These are phyloP conservation scores for Salvia hispanica DNA, from an alignment of 257 asterid genomes.

Conservation along the genomic window DNA sequence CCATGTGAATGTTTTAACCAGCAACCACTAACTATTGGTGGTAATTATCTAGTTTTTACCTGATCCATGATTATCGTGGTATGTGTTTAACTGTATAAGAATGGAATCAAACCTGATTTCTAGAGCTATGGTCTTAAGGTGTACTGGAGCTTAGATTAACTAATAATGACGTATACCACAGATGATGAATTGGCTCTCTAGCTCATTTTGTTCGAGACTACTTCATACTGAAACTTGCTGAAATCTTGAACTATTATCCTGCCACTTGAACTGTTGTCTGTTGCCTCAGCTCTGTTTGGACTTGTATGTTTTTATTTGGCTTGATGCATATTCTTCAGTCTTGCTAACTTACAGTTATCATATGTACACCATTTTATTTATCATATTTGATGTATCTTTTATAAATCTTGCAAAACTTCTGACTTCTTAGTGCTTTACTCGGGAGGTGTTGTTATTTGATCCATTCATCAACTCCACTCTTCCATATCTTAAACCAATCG, in stretches of 20 bases:
- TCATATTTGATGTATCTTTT: conserved; percentile 8
- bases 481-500: conserved; percentile 16
- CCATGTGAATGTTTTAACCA: conserved; percentile 3
- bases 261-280: conserved; percentile 14
- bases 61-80: not conserved
- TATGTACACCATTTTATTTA: conserved; percentile 9
- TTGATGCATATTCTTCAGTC: conserved; percentile 18
- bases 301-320: conserved; percentile 1
- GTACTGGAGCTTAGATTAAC: conserved; percentile 21
- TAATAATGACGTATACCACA: not conserved
- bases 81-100: not conserved
- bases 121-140: conserved; percentile 8
- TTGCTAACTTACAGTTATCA: conserved; percentile 20
- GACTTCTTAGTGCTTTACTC: conserved; percentile 18
- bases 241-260: conserved; percentile 21
- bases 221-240: conserved; percentile 13
- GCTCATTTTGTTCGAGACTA: conserved; percentile 7
- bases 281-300: not conserved
- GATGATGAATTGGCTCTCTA: not conserved
- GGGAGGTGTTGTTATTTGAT: conserved; percentile 15
- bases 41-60: conserved; percentile 7
- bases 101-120: conserved; percentile 9
- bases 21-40: conserved; percentile 19
- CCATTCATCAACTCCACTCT: conserved; percentile 12
- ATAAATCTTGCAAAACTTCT: conserved; percentile 11